Evolutionary conservation across 2,329 filamentous ascomycete species (phyloP).

Genomic region (Talaromyces albobiverticillius): DNA sequence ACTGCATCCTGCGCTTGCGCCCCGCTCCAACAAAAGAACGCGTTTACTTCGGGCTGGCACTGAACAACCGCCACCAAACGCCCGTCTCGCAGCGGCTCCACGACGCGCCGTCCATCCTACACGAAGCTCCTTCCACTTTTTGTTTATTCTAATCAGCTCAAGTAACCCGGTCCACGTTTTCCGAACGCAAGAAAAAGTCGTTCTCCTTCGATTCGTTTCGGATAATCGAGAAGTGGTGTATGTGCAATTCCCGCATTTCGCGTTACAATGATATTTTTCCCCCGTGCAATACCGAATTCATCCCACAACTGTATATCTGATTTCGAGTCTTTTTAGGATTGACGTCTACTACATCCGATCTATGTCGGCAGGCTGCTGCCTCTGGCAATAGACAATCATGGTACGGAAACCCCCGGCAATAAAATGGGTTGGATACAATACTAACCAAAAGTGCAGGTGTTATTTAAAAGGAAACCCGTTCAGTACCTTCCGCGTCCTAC

Average conservation of each 20-base stretch:
- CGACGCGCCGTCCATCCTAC: constrained; percentile 14
- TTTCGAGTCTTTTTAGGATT: not conserved
- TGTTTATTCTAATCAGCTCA: not conserved
- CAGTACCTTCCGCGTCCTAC: constrained; percentile 70
- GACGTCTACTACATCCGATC: too few species aligned
- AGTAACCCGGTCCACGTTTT: not conserved
- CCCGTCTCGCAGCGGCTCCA: not conserved
- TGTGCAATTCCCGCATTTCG: not conserved
- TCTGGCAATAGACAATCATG: constrained; percentile 12
- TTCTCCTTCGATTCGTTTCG: not conserved
- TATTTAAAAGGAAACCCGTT: constrained; percentile 95
- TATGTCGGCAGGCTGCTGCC: constrained; percentile 5
- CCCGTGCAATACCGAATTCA: not conserved
- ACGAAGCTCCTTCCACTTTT: constrained; percentile 12
- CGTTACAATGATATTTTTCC: not conserved
- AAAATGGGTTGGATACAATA: not conserved
- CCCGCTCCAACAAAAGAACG: constrained; percentile 10
- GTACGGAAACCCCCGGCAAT: not conserved
- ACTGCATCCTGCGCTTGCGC: not conserved
- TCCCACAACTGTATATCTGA: not conserved
- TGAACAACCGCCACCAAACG: not conserved
- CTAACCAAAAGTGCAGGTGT: constrained; percentile 59
- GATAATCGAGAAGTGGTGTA: not conserved
- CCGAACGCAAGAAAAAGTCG: not conserved
- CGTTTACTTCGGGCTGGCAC: constrained; percentile 2